phyloP scores from a whole-genome alignment of 495 filamentous ascomycete species.

The Podospora comata region DNA sequence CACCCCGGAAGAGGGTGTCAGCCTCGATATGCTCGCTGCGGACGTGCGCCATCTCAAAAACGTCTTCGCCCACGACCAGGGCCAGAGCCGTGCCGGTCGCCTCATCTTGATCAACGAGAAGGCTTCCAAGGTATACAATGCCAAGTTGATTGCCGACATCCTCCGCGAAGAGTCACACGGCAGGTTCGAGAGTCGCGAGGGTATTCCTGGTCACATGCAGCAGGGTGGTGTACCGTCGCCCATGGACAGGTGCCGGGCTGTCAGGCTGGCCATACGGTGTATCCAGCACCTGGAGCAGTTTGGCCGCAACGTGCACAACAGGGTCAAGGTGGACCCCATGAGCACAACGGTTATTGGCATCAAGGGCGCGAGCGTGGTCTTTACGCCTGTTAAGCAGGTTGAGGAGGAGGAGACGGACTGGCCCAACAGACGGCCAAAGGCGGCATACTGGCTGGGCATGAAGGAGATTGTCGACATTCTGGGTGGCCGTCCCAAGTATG shows the following conservation, averaged over 20 bases:
- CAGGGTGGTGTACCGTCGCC: conserved; percentile 90
- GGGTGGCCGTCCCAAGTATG: conserved; percentile 62
- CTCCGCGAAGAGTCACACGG: conserved; percentile 91
- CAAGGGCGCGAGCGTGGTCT: conserved; percentile 82
- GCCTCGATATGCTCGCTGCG: conserved; percentile 83
- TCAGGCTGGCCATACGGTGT: conserved; percentile 86
- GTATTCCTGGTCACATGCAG: conserved; percentile 94
- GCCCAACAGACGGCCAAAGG: conserved; percentile 77
- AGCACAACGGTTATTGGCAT: conserved; percentile 85
- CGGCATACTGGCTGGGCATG: conserved; percentile 80
- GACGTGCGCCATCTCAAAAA: conserved; percentile 90
- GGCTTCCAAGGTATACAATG: conserved; percentile 83
- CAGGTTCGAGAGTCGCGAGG: conserved; percentile 88
- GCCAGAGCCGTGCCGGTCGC: conserved; percentile 87
- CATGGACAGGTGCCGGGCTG: conserved; percentile 93
- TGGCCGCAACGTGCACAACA: conserved; percentile 60
- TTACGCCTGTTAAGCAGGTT: conserved; percentile 69
- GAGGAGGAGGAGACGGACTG: conserved; percentile 92
- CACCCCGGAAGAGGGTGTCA: conserved; percentile 94
- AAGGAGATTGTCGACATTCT: conserved; percentile 81
- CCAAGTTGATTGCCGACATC: conserved; percentile 90
- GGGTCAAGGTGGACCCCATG: conserved; percentile 65
- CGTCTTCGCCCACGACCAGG: conserved; percentile 79
- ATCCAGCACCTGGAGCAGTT: conserved; percentile 84
- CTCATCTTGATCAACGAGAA: conserved; percentile 93